Percentiles rank a stretch among this genome's conserved stretches.
These are phyloP conservation scores for Phytopythium kandeliae DNA, from an alignment of 352 stramenopile genomes.

Conservation along the genomic window DNA sequence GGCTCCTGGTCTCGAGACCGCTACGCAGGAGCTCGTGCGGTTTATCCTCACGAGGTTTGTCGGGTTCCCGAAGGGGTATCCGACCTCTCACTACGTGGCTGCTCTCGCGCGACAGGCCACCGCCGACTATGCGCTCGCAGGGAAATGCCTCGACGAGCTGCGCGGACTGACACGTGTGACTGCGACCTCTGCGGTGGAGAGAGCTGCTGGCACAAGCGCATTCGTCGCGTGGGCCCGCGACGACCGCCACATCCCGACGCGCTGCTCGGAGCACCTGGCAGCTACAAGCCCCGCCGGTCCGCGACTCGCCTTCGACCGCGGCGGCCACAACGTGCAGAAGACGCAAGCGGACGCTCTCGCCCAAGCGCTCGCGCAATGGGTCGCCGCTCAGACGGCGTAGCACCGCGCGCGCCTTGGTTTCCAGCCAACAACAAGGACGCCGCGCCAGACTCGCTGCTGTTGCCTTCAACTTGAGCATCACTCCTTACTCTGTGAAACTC, in stretches of 20 bases:
- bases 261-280: constrained; percentile 38
- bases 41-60: neutral
- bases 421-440: neutral
- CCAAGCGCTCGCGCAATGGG: constrained; percentile 31
- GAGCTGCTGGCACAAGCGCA: too few relatives aligned
- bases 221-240: constrained; percentile 51
- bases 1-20: neutral
- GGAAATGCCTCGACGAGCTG: neutral
- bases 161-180: neutral
- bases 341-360: constrained; percentile 40
- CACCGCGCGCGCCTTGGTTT: too few relatives aligned
- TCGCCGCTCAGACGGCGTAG: constrained; percentile 9
- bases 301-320: constrained; percentile 36
- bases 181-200: too few relatives aligned
- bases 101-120: neutral
- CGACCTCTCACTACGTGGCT: constrained; percentile 1
- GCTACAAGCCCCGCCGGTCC: constrained; percentile 20
- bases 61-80: neutral
- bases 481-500: neutral
- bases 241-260: constrained; percentile 54
- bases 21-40: neutral
- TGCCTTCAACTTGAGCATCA: constrained; percentile 1
- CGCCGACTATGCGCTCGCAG: constrained; percentile 1
- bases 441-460: too few relatives aligned
- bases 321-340: constrained; percentile 78